Base-by-base conservation (phyloP, 345 rosid species). In the Populus euphratica region DNA sequence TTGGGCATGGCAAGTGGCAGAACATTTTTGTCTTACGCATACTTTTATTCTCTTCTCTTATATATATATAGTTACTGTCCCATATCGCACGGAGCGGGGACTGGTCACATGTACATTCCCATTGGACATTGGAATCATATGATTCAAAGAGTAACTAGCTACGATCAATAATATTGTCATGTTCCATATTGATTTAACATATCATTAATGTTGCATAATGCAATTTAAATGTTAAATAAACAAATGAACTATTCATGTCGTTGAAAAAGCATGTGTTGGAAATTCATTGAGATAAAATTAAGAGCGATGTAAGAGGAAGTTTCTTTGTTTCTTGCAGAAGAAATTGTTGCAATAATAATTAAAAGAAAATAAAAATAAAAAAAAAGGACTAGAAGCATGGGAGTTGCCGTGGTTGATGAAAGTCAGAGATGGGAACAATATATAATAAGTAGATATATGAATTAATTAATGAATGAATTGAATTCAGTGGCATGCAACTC, bases 371-470 rank as follows among this genome's bases (percentile, higher is more conserved):
- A 70, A 1, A 9, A 10, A 25, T 12, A 38, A 38, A 39, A 17
- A 17, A 25, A 25, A 0, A 9, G 12, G 29, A 21, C 7, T 16
- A 13, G 54, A 18, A 25, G 74, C 87, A 81, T n/a, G 76, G 67
- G 29, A 62, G 84, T 73, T 77, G 90, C 78, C 85, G 81, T 81
- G 29, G 80, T 75, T 76, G 69, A 39, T 50, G 85, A 86, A 78
- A 83, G 88, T 85, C 88, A 79, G 83, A 81, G 78, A 47, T 66
- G 63, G 69, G 68, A 72, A 69, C 29, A 27, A 47, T 29, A 6
- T 68, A 71, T 49, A 35, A 49, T n/a, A 25, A 12, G 31, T 76
- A 25, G 21, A 68, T 33, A 10, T 21, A 18, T 38, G 29, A 41
- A 43, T 27, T 63, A 65, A 33, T 33, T 33, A 62, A 43, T 27